These are phyloP conservation scores for Trametes pubescens DNA, from an alignment of 1,284 basidiomycete genomes.

Conservation along the genomic window DNA sequence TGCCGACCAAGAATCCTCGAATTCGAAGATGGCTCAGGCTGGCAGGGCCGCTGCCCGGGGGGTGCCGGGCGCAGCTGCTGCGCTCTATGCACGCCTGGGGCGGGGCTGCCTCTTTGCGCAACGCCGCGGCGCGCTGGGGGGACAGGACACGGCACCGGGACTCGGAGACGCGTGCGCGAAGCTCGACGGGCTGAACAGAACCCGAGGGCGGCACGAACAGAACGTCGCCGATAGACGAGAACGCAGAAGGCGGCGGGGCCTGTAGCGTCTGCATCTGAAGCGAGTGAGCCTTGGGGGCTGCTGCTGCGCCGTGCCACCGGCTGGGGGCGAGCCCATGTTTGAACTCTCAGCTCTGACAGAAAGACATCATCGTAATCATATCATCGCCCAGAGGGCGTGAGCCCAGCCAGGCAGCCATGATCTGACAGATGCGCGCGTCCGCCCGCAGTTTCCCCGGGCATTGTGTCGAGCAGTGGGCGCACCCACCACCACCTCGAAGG, in stretches of 20 bases:
- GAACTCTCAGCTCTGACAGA: background rate
- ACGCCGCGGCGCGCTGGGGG: slow-evolving; percentile 1
- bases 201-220: slow-evolving; percentile 23
- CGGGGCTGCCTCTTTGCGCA: slow-evolving; percentile 13
- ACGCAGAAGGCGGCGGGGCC: slow-evolving; percentile 18
- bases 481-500: background rate
- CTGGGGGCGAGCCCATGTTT: no score
- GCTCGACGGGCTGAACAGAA: slow-evolving; percentile 20
- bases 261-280: slow-evolving; percentile 5
- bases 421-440: background rate
- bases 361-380: slow-evolving; percentile 18
- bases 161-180: background rate
- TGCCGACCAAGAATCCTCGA: no score
- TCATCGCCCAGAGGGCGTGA: slow-evolving; percentile 7
- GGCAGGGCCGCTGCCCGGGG: background rate
- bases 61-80: slow-evolving; percentile 3
- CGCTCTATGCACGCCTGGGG: slow-evolving; percentile 19
- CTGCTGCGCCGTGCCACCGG: background rate
- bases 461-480: background rate
- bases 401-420: slow-evolving; percentile 7
- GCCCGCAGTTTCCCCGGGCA: slow-evolving; percentile 18
- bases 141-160: slow-evolving; percentile 12
- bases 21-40: no score
- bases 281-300: background rate
- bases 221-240: slow-evolving; percentile 8